Base-by-base conservation (phyloP, 2,329 filamentous ascomycete genomes). In the Botrytis sinoallii region DNA sequence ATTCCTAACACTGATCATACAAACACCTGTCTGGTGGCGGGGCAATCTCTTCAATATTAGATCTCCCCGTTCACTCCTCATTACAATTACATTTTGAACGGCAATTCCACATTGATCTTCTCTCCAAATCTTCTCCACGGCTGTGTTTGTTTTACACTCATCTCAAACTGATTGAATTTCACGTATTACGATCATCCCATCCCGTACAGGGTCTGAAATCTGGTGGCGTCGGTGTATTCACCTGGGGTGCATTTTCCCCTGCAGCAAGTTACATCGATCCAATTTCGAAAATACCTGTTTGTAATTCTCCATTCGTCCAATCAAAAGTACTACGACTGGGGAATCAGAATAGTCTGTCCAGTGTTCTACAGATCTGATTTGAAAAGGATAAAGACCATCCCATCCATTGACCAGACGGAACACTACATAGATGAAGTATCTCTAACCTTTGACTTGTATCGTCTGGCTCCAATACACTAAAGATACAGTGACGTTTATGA, bases 221-320 rank as follows among this genome's bases (percentile, higher is more conserved):
- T 25, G n/a, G 65, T 57, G 65, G 65, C 65, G 65, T 55, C 48
- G 25, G 48, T 38, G 22, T 40, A 32, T 32, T 40, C 32, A 68
- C 65, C 14, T 55, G 38, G 38, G 35, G 48, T 29, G 35, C 35
- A 32, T 55, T 68, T 57, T 5, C 46, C 65, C 65, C 65, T 68
- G 65, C 65, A 57, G 48, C 16, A 57, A 57, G 35, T 57, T 57
- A 52, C 65, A 55, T 68, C 65, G 40, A 68, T 35, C 65, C 35
- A 35, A 67, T 67, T 55, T 55, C 65, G 46, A 55, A 48, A 9
- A 35, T 44, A 35, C 29, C 63, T 35, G 63, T 35, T 22, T 16
- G 3, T n/a, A 57, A 32, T 32, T 22, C 14, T 25, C 65, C 12
- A 57, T 57, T 68, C 35, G 48, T 25, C 65, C 48, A 57, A 42